Conservation (phyloP, 768 basidiomycete species). For the Podaxis sp. region DNA sequence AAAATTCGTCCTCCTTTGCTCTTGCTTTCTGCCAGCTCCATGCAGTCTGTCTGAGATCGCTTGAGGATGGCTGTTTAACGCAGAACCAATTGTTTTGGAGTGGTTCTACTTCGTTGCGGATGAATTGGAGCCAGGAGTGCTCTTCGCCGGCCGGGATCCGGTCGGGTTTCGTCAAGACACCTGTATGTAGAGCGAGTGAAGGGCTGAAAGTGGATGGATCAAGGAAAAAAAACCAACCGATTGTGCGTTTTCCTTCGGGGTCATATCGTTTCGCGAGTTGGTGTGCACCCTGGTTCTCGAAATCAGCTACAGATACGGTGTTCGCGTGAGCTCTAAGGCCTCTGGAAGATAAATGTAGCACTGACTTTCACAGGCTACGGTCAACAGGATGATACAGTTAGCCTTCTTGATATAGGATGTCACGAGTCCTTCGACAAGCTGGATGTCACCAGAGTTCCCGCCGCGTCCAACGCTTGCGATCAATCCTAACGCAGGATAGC, state of each 20-base stretch:
- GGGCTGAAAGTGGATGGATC: neutral
- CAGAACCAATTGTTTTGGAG: conserved; percentile 61
- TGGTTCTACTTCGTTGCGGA: conserved; percentile 51
- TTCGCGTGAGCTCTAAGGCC: neutral
- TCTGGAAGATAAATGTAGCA: neutral
- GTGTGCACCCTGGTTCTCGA: conserved; percentile 77
- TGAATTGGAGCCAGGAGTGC: conserved; percentile 53
- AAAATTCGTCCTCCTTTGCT: conserved; percentile 54
- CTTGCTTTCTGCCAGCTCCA: conserved; percentile 66
- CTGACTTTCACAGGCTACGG: conserved; percentile 66
- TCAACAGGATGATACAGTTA: conserved; percentile 62
- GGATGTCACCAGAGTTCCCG: conserved; percentile 55
- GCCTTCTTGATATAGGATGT: conserved; percentile 58
- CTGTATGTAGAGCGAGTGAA: conserved; percentile 29
- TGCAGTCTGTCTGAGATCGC: conserved; percentile 43
- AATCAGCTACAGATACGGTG: conserved; percentile 53
- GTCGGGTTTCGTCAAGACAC: conserved; percentile 76
- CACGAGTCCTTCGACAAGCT: conserved; percentile 59
- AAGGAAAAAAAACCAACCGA: conserved; percentile 46
- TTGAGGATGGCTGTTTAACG: conserved; percentile 54
- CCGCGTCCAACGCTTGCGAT: conserved; percentile 9
- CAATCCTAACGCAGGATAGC: neutral
- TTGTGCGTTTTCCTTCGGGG: conserved; percentile 63
- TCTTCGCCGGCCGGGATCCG: conserved; percentile 60
- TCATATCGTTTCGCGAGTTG: conserved; percentile 62